Conservation (phyloP, 108 stramenopile species). For the Cyclotella choctawhatcheeana region DNA sequence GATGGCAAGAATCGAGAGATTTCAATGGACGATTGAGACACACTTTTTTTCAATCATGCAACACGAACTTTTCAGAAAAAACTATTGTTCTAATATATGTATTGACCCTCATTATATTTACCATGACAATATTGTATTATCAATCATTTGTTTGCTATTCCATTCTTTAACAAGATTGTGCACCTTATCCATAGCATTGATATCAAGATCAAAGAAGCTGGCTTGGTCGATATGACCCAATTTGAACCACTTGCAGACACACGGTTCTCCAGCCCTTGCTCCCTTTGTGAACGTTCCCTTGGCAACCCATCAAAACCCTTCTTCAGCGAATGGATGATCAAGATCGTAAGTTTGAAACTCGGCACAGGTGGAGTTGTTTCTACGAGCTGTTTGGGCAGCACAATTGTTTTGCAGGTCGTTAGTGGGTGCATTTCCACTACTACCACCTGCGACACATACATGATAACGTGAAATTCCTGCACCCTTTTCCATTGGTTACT, state of each 20-base stretch:
- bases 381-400: constrained; percentile 39
- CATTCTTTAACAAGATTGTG: constrained; percentile 41
- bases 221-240: constrained; percentile 36
- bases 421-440: background rate
- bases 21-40: no score
- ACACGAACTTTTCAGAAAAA: no score
- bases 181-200: constrained; percentile 37
- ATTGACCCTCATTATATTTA: constrained; percentile 54
- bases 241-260: constrained; percentile 61
- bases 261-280: constrained; percentile 27
- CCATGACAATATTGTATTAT: constrained; percentile 40
- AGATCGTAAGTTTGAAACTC: constrained; percentile 27
- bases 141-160: constrained; percentile 36
- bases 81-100: no score
- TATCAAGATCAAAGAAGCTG: constrained; percentile 43
- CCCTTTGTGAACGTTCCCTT: constrained; percentile 46
- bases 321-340: constrained; percentile 45
- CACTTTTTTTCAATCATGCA: no score
- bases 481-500: constrained; percentile 42
- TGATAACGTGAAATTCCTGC: constrained; percentile 24
- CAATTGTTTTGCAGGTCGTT: background rate
- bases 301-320: constrained; percentile 49
- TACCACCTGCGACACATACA: constrained; percentile 9
- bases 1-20: no score
- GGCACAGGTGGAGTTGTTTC: constrained; percentile 32